phyloP scores from a whole-genome alignment of 202 grass and related monocot species.

The Brachypodium distachyon region DNA sequence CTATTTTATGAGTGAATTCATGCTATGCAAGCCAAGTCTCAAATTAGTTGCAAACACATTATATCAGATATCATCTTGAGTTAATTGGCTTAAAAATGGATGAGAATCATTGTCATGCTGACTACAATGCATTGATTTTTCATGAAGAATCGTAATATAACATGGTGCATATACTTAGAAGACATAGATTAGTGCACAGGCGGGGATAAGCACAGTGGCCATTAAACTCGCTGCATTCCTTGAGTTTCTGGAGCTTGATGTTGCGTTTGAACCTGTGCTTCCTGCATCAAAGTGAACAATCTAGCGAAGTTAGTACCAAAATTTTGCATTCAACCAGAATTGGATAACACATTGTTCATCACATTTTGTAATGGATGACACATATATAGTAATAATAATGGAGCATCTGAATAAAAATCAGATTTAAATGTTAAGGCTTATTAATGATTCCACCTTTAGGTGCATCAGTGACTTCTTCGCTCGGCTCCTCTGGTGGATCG shows the following conservation, averaged over 20 bases:
- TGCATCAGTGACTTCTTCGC: background rate
- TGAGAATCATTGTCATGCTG: background rate
- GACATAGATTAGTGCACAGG: constrained; percentile 21
- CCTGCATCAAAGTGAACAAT: constrained; percentile 17
- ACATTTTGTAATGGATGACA: background rate
- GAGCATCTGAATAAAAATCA: constrained; percentile 6
- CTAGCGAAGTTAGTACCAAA: constrained; percentile 7
- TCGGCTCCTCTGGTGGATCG: background rate
- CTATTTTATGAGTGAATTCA: background rate
- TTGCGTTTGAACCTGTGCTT: background rate
- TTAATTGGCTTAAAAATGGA: background rate
- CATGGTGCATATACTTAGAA: constrained; percentile 23
- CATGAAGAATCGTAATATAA: constrained; percentile 5
- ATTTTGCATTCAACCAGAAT: no score
- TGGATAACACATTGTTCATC: no score
- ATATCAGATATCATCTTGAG: background rate
- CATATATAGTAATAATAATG: background rate
- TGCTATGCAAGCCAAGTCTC: background rate
- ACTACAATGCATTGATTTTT: background rate
- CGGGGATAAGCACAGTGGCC: constrained; percentile 5
- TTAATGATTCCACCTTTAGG: constrained; percentile 19
- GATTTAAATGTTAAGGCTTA: background rate
- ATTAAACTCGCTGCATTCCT: constrained; percentile 30
- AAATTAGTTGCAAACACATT: background rate
- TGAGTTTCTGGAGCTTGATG: constrained; percentile 24